phyloP scores from a whole-genome alignment of 371 early-diverging fungal species.

The Capillidium heterosporum region DNA sequence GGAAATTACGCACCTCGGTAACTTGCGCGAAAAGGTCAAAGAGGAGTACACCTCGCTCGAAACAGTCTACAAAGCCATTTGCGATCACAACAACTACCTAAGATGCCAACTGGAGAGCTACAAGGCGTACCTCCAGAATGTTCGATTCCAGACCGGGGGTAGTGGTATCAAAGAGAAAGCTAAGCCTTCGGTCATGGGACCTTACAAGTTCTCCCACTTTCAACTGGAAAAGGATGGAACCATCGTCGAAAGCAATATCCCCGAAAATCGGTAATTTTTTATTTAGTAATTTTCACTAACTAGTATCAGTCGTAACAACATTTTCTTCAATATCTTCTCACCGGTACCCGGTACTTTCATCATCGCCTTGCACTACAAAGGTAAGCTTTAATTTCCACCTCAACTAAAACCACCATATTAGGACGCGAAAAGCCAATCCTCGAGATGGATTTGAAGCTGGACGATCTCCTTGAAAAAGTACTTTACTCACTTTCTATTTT shows the following conservation, averaged over 20 bases:
- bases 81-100: conserved; percentile 85
- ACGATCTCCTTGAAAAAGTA: conserved; percentile 82
- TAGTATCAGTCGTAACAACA: conserved; percentile 48
- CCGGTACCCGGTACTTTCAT: conserved; percentile 78
- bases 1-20: conserved; percentile 79
- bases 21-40: conserved; percentile 65
- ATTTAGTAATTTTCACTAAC: conserved; percentile 1
- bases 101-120: conserved; percentile 78
- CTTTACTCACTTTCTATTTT: neutral
- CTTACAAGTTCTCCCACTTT: conserved; percentile 60
- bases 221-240: conserved; percentile 84
- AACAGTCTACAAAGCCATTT: conserved; percentile 74
- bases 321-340: conserved; percentile 71
- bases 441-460: conserved; percentile 88
- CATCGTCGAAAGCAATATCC: conserved; percentile 77
- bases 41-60: conserved; percentile 59
- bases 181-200: conserved; percentile 30
- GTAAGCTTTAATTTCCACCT: conserved; percentile 7
- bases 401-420: conserved; percentile 13
- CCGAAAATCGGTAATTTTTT: conserved; percentile 47
- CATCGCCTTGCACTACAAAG: conserved; percentile 76
- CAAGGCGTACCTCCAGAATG: conserved; percentile 87
- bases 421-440: conserved; percentile 76
- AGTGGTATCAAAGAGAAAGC: conserved; percentile 22
- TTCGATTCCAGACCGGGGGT: conserved; percentile 56